Evolutionary conservation across 768 basidiomycete species (phyloP).

Genomic region (Lanmaoa rubissima): DNA sequence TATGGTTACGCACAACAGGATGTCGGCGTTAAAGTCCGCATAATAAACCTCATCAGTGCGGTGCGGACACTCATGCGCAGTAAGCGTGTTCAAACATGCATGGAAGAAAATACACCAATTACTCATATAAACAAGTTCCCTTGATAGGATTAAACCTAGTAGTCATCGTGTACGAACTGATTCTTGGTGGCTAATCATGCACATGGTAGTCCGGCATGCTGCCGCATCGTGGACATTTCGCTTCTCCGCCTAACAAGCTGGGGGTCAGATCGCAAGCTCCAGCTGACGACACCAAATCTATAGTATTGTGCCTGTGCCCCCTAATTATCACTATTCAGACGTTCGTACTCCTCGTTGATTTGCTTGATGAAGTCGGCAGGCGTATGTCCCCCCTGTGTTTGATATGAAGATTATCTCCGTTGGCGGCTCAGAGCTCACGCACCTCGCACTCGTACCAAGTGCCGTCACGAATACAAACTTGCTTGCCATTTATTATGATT

Average conservation of each 20-base stretch:
- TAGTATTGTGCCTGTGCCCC: slow-evolving; percentile 10
- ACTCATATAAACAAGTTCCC: slow-evolving; percentile 62
- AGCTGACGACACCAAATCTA: slow-evolving; percentile 8
- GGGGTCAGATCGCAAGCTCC: slow-evolving; percentile 5
- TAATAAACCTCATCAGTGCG: slow-evolving; percentile 92
- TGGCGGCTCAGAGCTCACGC: slow-evolving; percentile 26
- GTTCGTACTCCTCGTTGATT: slow-evolving; percentile 71
- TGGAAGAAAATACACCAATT: slow-evolving; percentile 4
- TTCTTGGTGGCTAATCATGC: slow-evolving; percentile 51
- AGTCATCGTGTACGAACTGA: slow-evolving; percentile 83
- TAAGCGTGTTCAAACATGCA: slow-evolving; percentile 47
- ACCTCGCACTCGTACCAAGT: slow-evolving; percentile 82
- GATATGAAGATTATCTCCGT: slow-evolving; percentile 29
- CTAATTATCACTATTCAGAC: slow-evolving; percentile 47
- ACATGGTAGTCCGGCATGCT: slow-evolving; percentile 16
- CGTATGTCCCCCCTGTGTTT: slow-evolving; percentile 65
- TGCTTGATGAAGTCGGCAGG: slow-evolving; percentile 71
- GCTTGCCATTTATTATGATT: slow-evolving; percentile 65
- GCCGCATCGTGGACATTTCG: slow-evolving; percentile 11
- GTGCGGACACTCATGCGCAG: slow-evolving; percentile 97
- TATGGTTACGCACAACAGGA: slow-evolving; percentile 56
- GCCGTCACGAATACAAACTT: slow-evolving; percentile 74
- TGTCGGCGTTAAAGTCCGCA: slow-evolving; percentile 73
- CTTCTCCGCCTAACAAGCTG: slow-evolving; percentile 15
- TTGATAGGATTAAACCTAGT: slow-evolving; percentile 84